These are phyloP conservation scores for Botrytis squamosa DNA, from an alignment of 2,329 filamentous ascomycete genomes.

Conservation along the genomic window DNA sequence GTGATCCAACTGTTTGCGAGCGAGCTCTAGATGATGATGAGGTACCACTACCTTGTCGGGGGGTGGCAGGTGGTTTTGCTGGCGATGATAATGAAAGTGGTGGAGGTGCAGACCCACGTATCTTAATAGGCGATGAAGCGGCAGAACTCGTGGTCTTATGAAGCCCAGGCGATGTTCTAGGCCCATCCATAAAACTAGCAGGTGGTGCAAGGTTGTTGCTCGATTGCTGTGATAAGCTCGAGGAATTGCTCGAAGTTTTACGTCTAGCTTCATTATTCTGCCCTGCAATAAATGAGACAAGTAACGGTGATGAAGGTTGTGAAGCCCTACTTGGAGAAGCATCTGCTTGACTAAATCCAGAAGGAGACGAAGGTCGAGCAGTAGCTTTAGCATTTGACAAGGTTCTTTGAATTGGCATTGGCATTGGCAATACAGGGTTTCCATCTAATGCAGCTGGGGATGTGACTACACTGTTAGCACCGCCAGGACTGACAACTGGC, in stretches of 20 bases:
- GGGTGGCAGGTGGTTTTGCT: conserved; percentile 57
- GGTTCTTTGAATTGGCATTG: conserved; percentile 75
- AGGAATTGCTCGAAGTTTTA: conserved; percentile 89
- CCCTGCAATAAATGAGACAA: conserved; percentile 92
- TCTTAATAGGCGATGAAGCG: conserved; percentile 57
- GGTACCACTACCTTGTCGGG: conserved; percentile 56
- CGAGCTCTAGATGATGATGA: conserved; percentile 66
- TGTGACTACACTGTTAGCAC: conserved; percentile 29
- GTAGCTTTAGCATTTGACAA: conserved; percentile 77
- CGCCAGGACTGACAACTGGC: conserved; percentile 34
- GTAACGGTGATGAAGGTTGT: conserved; percentile 80
- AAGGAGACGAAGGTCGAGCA: conserved; percentile 83
- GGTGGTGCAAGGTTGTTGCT: conserved; percentile 64
- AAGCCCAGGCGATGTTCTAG: conserved; percentile 58
- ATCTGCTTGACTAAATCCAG: conserved; percentile 72
- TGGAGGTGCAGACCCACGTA: conserved; percentile 47
- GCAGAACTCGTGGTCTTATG: conserved; percentile 58
- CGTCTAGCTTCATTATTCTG: conserved; percentile 74
- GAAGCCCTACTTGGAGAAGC: conserved; percentile 87
- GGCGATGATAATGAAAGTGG: conserved; percentile 56
- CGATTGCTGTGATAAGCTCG: conserved; percentile 77
- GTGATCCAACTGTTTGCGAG: conserved; percentile 90
- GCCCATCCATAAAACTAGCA: conserved; percentile 68
- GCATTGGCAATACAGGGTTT: conserved; percentile 77
- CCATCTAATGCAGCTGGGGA: conserved; percentile 76